phyloP scores from a whole-genome alignment of 2,329 filamentous ascomycete genomes.

The Juglanconis juglandina region DNA sequence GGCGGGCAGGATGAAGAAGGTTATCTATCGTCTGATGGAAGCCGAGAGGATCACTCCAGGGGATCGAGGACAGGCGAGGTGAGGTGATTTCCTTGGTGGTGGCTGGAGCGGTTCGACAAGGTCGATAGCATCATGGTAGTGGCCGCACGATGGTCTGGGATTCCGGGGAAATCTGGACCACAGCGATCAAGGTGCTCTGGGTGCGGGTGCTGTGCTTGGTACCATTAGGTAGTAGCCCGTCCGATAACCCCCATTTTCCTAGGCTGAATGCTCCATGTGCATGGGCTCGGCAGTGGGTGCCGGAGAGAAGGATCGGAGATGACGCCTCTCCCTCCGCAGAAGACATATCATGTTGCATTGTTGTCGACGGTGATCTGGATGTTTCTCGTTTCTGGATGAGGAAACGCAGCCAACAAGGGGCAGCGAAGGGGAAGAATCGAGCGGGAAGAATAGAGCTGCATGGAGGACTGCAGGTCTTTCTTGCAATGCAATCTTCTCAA shows the following conservation, averaged over 20 bases:
- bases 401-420: not conserved
- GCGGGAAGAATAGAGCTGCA: no score
- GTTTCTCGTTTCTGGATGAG: not conserved
- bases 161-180: slow-evolving; percentile 1
- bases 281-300: not conserved
- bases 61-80: not conserved
- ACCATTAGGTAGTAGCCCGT: no score
- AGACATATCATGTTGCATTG: not conserved
- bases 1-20: not conserved
- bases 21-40: not conserved
- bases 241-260: not conserved
- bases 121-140: not conserved
- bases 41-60: not conserved
- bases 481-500: not conserved
- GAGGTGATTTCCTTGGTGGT: not conserved
- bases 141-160: slow-evolving; percentile 7
- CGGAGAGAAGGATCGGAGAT: not conserved
- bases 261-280: not conserved
- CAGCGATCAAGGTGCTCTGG: not conserved
- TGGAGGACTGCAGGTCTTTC: no score
- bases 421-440: not conserved
- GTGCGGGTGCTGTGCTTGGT: no score
- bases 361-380: not conserved
- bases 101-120: not conserved
- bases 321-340: not conserved